Percentiles rank a stretch among this genome's conserved stretches.
Conservation (phyloP, 495 filamentous ascomycete genomes). For the Rhypophila decipiens region DNA sequence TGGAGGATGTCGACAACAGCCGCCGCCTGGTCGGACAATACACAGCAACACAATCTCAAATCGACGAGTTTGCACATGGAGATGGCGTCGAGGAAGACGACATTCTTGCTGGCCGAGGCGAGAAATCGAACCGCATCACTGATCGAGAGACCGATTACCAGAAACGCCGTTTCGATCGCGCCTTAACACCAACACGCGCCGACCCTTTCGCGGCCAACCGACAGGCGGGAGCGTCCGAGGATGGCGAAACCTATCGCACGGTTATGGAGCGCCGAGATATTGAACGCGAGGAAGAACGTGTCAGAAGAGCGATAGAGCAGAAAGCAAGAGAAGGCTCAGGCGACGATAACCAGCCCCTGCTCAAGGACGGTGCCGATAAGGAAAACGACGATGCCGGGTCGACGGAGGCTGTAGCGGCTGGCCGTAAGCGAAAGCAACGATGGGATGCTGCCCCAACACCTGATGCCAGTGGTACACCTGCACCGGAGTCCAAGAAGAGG, state of each 20-base stretch:
- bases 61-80: constrained; percentile 88
- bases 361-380: constrained; percentile 60
- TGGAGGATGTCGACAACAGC: constrained; percentile 65
- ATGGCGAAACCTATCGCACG: constrained; percentile 70
- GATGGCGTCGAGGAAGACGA: constrained; percentile 88
- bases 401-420: constrained; percentile 52
- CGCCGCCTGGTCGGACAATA: constrained; percentile 91
- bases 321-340: constrained; percentile 49
- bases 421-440: constrained; percentile 83
- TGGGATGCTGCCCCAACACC: constrained; percentile 71
- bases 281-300: constrained; percentile 89
- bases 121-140: constrained; percentile 82
- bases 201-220: constrained; percentile 79
- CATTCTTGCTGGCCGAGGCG: constrained; percentile 69
- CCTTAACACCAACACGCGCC: constrained; percentile 78
- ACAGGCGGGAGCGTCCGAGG: constrained; percentile 57
- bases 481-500: constrained; percentile 59
- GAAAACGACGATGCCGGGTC: constrained; percentile 67
- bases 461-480: constrained; percentile 30
- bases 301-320: constrained; percentile 73
- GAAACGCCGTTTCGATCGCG: constrained; percentile 84
- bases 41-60: constrained; percentile 82
- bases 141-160: constrained; percentile 97
- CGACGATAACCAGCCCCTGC: constrained; percentile 59
- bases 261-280: constrained; percentile 88